phyloP scores from a whole-genome alignment of 805 yeast species.

The Starmerella roubikii region DNA sequence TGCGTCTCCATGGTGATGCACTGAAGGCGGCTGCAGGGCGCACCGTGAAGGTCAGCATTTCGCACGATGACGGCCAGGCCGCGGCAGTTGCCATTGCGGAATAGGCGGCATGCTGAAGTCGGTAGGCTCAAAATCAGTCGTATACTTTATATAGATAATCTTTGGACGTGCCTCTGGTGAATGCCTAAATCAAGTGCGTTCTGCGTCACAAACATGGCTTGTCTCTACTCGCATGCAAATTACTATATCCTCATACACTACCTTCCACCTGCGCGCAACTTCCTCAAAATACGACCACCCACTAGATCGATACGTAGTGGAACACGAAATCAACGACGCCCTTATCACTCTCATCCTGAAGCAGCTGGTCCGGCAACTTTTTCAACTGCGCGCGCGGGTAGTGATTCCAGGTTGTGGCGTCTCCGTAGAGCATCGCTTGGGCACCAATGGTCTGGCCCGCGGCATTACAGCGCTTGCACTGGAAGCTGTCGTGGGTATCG shows the following conservation, averaged over 20 bases:
- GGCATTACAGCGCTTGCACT: constrained; percentile 63
- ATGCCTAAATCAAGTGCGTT: neutral
- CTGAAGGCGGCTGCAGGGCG: constrained; percentile 53
- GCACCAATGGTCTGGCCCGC: constrained; percentile 53
- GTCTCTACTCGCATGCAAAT: too few relatives aligned
- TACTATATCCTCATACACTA: too few relatives aligned
- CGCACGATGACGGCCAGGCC: constrained; percentile 94
- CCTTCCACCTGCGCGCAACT: too few relatives aligned
- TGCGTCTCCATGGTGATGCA: constrained; percentile 65
- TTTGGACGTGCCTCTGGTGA: too few relatives aligned
- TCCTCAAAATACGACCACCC: too few relatives aligned
- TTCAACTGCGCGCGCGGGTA: constrained; percentile 43
- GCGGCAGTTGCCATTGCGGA: constrained; percentile 79
- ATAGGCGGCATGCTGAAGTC: constrained; percentile 1
- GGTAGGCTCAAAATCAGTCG: neutral
- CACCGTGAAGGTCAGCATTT: constrained; percentile 70
- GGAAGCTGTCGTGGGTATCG: constrained; percentile 86
- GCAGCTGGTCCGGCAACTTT: constrained; percentile 59
- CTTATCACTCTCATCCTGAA: constrained; percentile 52
- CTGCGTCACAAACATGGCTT: neutral
- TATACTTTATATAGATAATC: neutral
- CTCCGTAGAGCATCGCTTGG: constrained; percentile 89
- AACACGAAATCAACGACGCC: constrained; percentile 73
- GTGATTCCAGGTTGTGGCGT: constrained; percentile 96
- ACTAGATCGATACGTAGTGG: constrained; percentile 75